A percentile compares a stretch with the other conserved stretches of the same genome.
Conservation (phyloP, 768 basidiomycete genomes). For the Daedaleopsis sinensis region DNA sequence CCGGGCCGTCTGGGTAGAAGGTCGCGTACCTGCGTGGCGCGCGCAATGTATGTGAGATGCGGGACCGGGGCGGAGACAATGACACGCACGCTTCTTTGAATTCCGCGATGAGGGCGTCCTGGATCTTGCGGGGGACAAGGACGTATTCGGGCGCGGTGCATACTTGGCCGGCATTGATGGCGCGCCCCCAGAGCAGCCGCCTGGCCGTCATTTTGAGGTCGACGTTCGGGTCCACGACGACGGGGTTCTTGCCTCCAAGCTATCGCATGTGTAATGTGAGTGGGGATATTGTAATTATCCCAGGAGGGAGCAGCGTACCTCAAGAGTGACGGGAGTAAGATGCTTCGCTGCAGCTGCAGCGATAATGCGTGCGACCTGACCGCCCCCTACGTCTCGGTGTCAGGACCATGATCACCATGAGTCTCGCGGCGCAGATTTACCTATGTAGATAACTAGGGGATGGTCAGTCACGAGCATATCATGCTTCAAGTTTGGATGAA, state of each 20-base stretch:
- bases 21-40: slow-evolving; percentile 43
- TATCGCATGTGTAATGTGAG: not conserved
- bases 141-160: slow-evolving; percentile 67
- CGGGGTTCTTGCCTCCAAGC: slow-evolving; percentile 63
- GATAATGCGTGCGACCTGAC: slow-evolving; percentile 66
- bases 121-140: slow-evolving; percentile 43
- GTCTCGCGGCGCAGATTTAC: not conserved
- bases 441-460: slow-evolving; percentile 18
- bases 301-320: slow-evolving; percentile 46
- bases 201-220: slow-evolving; percentile 67
- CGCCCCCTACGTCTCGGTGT: slow-evolving; percentile 17
- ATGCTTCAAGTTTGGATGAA: not conserved
- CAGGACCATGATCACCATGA: not conserved
- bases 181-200: slow-evolving; percentile 82
- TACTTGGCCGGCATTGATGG: slow-evolving; percentile 64
- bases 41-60: not conserved
- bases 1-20: slow-evolving; percentile 52
- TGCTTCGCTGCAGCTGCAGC: slow-evolving; percentile 75
- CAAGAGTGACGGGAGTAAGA: slow-evolving; percentile 72
- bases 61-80: not conserved
- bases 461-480: not conserved
- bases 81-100: slow-evolving; percentile 44
- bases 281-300: not conserved
- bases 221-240: slow-evolving; percentile 54
- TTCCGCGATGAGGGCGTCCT: slow-evolving; percentile 42